Conservation (phyloP, 2,329 filamentous ascomycete genomes). For the Cladophialophora exuberans region DNA sequence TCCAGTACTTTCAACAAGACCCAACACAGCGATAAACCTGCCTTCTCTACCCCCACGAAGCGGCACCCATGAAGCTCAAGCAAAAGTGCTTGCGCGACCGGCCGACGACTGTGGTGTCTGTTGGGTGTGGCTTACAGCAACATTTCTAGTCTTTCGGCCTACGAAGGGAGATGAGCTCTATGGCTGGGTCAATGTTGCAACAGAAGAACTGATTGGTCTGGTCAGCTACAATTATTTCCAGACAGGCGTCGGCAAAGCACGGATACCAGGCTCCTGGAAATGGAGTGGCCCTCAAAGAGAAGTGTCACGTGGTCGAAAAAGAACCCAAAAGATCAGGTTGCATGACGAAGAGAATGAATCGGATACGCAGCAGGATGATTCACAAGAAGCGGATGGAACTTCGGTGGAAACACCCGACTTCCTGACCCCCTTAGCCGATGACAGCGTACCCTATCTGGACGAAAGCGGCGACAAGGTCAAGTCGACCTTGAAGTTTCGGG, state of each 20-base stretch:
- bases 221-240: conserved; percentile 93
- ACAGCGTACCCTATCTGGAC: conserved; percentile 77
- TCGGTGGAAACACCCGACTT: background rate
- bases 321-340: conserved; percentile 35
- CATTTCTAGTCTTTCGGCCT: conserved; percentile 82
- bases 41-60: conserved; percentile 38
- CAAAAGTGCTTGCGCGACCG: conserved; percentile 46
- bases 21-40: conserved; percentile 44
- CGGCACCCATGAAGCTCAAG: conserved; percentile 39
- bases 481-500: conserved; percentile 73
- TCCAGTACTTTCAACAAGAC: conserved; percentile 29
- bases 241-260: conserved; percentile 76
- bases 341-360: conserved; percentile 51
- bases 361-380: conserved; percentile 36
- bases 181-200: conserved; percentile 72
- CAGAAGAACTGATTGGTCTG: conserved; percentile 84
- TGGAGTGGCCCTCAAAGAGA: conserved; percentile 67
- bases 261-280: conserved; percentile 77
- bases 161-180: conserved; percentile 73
- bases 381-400: conserved; percentile 17
- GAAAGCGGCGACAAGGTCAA: conserved; percentile 69
- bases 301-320: conserved; percentile 37
- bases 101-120: conserved; percentile 83
- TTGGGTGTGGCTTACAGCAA: conserved; percentile 86
- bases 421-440: conserved; percentile 41